A percentile compares a stretch with the other conserved stretches of the same genome.
Evolutionary conservation across 495 filamentous ascomycete species (phyloP).

Genomic region (Tuber indicum): DNA sequence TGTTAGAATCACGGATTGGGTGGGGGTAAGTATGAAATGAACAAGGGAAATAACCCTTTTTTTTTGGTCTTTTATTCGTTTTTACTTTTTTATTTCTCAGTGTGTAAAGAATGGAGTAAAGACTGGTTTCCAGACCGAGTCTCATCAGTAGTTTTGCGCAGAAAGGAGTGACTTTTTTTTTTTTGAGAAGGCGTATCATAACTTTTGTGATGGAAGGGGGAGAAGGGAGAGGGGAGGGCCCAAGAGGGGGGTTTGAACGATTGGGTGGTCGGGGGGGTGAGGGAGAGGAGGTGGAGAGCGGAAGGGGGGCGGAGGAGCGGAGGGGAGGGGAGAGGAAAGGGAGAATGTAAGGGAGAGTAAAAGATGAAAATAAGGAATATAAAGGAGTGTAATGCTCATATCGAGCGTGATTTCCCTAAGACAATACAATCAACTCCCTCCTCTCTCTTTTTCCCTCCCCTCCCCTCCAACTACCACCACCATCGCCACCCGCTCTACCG

Average conservation of each 20-base stretch:
- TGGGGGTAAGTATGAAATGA: not conserved
- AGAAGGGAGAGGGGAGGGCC: too few relatives aligned
- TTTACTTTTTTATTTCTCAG: not conserved
- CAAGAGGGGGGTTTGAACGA: too few relatives aligned
- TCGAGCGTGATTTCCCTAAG: not conserved
- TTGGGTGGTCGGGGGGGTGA: too few relatives aligned
- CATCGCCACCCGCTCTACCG: not conserved
- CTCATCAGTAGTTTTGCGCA: not conserved
- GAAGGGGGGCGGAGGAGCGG: not conserved
- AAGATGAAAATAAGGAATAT: not conserved
- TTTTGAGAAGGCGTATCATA: not conserved
- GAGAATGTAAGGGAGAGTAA: not conserved
- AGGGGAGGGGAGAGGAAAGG: not conserved
- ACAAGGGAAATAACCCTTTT: not conserved
- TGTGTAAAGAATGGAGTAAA: conserved; percentile 1
- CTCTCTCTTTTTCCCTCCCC: not conserved
- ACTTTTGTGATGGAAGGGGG: not conserved
- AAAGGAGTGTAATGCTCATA: not conserved
- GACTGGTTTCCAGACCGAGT: not conserved
- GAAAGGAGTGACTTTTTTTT: not conserved
- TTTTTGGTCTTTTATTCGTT: not conserved
- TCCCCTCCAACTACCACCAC: not conserved
- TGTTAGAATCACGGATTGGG: not conserved
- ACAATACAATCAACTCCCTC: not conserved
- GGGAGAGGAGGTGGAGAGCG: too few relatives aligned